Evolutionary conservation across 2,329 filamentous ascomycete species (phyloP).

Genomic region (Claviceps spartinae): DNA sequence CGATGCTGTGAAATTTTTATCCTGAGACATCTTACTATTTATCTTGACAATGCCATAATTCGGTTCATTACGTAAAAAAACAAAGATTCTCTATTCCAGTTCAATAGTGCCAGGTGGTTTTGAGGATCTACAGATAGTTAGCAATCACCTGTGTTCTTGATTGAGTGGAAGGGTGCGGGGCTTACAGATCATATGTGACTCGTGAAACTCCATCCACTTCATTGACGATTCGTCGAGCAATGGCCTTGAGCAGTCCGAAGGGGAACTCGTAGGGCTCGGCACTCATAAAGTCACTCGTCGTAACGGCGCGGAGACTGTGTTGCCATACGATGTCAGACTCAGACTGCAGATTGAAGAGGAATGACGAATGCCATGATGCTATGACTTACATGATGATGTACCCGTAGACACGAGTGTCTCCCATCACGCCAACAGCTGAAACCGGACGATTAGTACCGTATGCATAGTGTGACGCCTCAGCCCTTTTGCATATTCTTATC

Average conservation of each 20-base stretch:
- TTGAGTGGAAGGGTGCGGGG: no score
- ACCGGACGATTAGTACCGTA: background rate
- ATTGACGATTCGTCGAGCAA: conserved; percentile 20
- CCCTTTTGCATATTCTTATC: background rate
- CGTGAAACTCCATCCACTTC: conserved; percentile 55
- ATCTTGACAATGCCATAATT: background rate
- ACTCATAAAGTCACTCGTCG: conserved; percentile 33
- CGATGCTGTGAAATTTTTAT: background rate
- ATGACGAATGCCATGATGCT: no score
- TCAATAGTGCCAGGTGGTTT: conserved; percentile 59
- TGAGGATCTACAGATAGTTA: conserved; percentile 19
- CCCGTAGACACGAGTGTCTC: conserved; percentile 17
- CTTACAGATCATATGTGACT: conserved; percentile 49
- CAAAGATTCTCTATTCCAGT: conserved; percentile 33
- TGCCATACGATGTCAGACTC: background rate
- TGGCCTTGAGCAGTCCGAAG: conserved; percentile 45
- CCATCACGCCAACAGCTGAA: conserved; percentile 9
- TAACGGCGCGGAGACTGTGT: conserved; percentile 4
- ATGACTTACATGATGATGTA: conserved; percentile 16
- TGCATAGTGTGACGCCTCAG: no score
- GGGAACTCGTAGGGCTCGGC: conserved; percentile 56
- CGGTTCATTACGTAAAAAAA: background rate
- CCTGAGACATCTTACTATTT: background rate
- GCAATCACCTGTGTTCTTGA: background rate
- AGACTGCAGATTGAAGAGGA: background rate